phyloP scores from a whole-genome alignment of 2,329 filamentous ascomycete species.

The Pezicula neosporulosa region DNA sequence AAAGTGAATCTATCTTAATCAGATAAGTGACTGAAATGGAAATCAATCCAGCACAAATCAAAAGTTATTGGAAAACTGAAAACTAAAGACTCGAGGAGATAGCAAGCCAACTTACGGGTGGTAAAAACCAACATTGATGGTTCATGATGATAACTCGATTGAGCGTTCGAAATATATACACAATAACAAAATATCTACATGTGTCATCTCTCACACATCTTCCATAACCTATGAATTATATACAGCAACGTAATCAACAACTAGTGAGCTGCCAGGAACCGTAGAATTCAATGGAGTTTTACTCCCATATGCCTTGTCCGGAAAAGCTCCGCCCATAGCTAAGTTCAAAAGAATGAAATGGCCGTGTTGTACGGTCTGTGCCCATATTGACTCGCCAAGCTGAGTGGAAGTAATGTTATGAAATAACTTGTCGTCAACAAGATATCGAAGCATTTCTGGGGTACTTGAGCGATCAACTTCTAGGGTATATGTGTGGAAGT shows the following conservation, averaged over 20 bases:
- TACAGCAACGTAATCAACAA: neutral
- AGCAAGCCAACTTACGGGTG: too few species aligned
- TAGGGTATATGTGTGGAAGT: neutral
- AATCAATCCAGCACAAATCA: too few species aligned
- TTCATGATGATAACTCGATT: neutral
- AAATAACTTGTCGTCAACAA: neutral
- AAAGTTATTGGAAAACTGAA: too few species aligned
- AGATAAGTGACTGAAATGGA: too few species aligned
- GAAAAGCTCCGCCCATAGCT: neutral
- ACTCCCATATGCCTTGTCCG: neutral
- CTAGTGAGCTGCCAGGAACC: neutral
- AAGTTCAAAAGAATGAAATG: neutral
- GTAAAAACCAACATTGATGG: too few species aligned
- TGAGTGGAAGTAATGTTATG: neutral
- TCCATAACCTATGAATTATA: neutral
- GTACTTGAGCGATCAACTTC: neutral
- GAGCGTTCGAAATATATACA: neutral
- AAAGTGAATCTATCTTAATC: too few species aligned
- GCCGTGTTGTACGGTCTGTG: neutral
- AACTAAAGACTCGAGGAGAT: too few species aligned
- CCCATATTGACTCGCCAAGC: neutral
- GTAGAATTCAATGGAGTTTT: neutral
- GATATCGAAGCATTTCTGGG: neutral
- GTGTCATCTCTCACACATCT: neutral
- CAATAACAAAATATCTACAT: neutral